phyloP scores from a whole-genome alignment of 2,329 filamentous ascomycete species.

The Plectosphaerella cucumerina region DNA sequence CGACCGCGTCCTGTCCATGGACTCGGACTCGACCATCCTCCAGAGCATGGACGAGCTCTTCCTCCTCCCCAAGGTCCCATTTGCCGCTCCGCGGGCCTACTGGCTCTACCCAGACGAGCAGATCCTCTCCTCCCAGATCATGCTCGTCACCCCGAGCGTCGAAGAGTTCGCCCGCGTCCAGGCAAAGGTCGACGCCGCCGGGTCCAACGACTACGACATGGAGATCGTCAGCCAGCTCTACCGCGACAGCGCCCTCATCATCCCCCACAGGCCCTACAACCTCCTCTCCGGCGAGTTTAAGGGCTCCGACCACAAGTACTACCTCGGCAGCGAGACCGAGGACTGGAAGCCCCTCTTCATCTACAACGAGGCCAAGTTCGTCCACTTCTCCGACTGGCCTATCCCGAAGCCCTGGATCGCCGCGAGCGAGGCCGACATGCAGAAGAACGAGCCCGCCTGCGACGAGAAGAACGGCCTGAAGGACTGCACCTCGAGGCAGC shows the following conservation, averaged over 20 bases:
- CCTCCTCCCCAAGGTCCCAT: conserved; percentile 52
- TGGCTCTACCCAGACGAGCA: conserved; percentile 54
- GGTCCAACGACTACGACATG: conserved; percentile 53
- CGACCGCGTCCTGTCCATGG: conserved; percentile 38
- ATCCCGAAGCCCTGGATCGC: conserved; percentile 13
- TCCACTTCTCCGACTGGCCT: conserved; percentile 28
- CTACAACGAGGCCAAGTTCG: conserved; percentile 56
- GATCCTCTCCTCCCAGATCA: conserved; percentile 55
- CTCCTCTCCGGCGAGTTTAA: conserved; percentile 60
- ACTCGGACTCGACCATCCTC: conserved; percentile 59
- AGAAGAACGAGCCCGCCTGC: conserved; percentile 4
- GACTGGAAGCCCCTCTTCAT: conserved; percentile 50
- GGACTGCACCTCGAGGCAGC: conserved; percentile 9
- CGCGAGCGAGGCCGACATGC: conserved; percentile 5
- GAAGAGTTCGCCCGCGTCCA: conserved; percentile 38
- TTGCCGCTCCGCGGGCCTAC: conserved; percentile 67
- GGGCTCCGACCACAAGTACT: conserved; percentile 37
- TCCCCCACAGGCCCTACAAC: conserved; percentile 60
- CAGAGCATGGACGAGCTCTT: conserved; percentile 65
- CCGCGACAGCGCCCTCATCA: conserved; percentile 50
- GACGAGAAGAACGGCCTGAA: not conserved
- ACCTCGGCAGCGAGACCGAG: conserved; percentile 33
- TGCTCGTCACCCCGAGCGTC: conserved; percentile 57
- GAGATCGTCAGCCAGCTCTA: conserved; percentile 63
- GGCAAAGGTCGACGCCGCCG: conserved; percentile 15